Evolutionary conservation across 371 early-diverging fungal species (phyloP).

Genomic region (Zopfochytrium polystomum): DNA sequence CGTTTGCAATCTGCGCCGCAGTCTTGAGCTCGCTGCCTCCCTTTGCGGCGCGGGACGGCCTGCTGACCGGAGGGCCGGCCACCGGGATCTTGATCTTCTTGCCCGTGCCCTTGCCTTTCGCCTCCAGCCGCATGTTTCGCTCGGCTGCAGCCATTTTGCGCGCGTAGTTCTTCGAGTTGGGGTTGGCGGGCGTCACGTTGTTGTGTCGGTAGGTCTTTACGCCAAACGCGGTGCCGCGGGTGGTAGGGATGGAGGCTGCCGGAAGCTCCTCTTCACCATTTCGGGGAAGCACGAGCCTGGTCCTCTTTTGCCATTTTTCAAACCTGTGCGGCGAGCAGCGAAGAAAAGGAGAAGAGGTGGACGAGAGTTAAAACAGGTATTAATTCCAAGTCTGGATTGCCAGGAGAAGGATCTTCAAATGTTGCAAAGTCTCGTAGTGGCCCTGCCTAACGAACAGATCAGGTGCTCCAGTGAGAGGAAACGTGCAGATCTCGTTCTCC

Average conservation of each 20-base stretch:
- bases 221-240: conserved; percentile 8
- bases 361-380: too few relatives aligned
- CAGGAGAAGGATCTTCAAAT: background rate
- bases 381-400: too few relatives aligned
- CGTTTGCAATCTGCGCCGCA: conserved; percentile 80
- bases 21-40: conserved; percentile 76
- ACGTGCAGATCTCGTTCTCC: conserved; percentile 4
- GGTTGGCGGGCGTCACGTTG: conserved; percentile 38
- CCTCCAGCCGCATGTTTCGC: conserved; percentile 22
- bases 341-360: too few relatives aligned
- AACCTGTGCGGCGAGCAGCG: conserved; percentile 51
- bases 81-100: conserved; percentile 21
- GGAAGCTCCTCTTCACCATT: conserved; percentile 84
- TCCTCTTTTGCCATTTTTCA: conserved; percentile 86
- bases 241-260: conserved; percentile 29
- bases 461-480: background rate
- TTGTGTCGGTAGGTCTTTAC: conserved; percentile 42
- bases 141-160: conserved; percentile 36
- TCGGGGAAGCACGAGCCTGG: conserved; percentile 71
- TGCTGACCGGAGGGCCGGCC: conserved; percentile 4
- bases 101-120: conserved; percentile 11
- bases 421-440: background rate
- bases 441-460: background rate
- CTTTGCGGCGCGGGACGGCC: too few relatives aligned
- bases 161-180: conserved; percentile 58